A percentile compares a stretch with the other conserved stretches of the same genome.
Conservation (phyloP, 768 basidiomycete genomes). For the Podaxis sp. region DNA sequence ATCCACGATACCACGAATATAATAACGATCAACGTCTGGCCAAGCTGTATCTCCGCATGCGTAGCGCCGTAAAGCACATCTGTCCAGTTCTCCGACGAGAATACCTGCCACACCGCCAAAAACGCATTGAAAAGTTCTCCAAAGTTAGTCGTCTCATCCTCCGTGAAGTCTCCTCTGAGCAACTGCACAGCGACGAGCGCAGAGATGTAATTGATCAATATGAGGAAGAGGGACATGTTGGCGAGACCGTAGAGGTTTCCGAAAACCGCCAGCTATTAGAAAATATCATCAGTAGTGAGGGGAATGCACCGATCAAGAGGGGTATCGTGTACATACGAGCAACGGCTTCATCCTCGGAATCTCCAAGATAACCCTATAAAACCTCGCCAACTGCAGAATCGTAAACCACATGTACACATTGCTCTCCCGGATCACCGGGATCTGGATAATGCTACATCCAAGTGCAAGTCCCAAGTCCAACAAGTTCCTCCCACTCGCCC, state of each 20-base stretch:
- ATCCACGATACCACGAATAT: slow-evolving; percentile 83
- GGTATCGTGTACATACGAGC: slow-evolving; percentile 44
- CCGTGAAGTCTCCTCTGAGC: slow-evolving; percentile 75
- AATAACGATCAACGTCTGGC: slow-evolving; percentile 69
- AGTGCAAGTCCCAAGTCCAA: slow-evolving; percentile 78
- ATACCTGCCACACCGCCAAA: slow-evolving; percentile 82
- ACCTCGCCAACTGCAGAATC: slow-evolving; percentile 79
- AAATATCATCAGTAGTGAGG: neutral
- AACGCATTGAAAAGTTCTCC: slow-evolving; percentile 83
- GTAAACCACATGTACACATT: slow-evolving; percentile 85
- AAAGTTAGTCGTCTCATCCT: slow-evolving; percentile 62
- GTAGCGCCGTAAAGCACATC: slow-evolving; percentile 64
- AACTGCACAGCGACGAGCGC: slow-evolving; percentile 84
- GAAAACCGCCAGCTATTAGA: slow-evolving; percentile 73
- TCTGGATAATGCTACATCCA: slow-evolving; percentile 75
- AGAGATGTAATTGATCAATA: slow-evolving; percentile 83
- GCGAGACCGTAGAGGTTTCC: slow-evolving; percentile 88
- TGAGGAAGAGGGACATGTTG: slow-evolving; percentile 90
- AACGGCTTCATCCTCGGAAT: slow-evolving; percentile 89
- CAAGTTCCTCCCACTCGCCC: slow-evolving; percentile 62
- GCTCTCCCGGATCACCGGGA: slow-evolving; percentile 70
- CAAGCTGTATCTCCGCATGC: slow-evolving; percentile 54
- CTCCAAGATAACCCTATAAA: slow-evolving; percentile 89
- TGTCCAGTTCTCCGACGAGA: slow-evolving; percentile 96
- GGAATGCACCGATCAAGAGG: neutral